phyloP scores from a whole-genome alignment of 2,329 filamentous ascomycete genomes.

The Chaetomium sp. region DNA sequence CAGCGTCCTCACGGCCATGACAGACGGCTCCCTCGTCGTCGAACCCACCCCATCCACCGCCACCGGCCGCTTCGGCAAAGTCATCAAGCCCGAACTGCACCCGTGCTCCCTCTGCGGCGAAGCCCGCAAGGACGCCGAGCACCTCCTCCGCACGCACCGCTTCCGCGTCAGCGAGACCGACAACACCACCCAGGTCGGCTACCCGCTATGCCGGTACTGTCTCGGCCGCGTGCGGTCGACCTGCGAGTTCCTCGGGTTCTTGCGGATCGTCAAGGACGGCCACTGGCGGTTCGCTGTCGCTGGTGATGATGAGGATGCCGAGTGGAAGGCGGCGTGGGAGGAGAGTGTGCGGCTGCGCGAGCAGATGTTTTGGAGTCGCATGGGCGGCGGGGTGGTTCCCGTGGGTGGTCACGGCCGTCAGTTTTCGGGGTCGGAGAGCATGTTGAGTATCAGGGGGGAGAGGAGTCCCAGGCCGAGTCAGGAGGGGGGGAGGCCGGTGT shows the following conservation, averaged over 20 bases:
- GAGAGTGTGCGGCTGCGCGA: slow-evolving; percentile 85
- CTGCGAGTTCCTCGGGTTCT: slow-evolving; percentile 87
- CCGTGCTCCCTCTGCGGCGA: slow-evolving; percentile 90
- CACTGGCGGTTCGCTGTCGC: slow-evolving; percentile 80
- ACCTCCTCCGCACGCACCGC: slow-evolving; percentile 72
- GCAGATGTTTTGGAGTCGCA: slow-evolving; percentile 93
- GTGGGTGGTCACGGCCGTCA: slow-evolving; percentile 32
- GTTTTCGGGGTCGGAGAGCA: slow-evolving; percentile 16
- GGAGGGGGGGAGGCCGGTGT: slow-evolving; percentile 7
- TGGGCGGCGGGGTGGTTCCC: slow-evolving; percentile 87
- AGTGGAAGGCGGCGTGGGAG: slow-evolving; percentile 74
- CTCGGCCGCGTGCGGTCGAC: slow-evolving; percentile 75
- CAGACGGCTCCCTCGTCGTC: slow-evolving; percentile 78
- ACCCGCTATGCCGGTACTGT: slow-evolving; percentile 86
- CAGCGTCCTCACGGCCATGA: slow-evolving; percentile 74
- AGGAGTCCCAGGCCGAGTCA: slow-evolving; percentile 24
- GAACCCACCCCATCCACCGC: slow-evolving; percentile 67
- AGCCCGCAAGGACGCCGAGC: slow-evolving; percentile 55
- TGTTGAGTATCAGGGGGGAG: slow-evolving; percentile 18
- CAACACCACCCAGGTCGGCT: slow-evolving; percentile 63
- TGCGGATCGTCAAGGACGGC: slow-evolving; percentile 86
- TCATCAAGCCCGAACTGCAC: slow-evolving; percentile 49
- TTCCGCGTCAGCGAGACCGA: slow-evolving; percentile 86
- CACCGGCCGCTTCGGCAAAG: slow-evolving; percentile 36
- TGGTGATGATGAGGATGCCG: slow-evolving; percentile 54